Base-by-base conservation (phyloP, 2,329 filamentous ascomycete species). In the Bipolaris cookei region DNA sequence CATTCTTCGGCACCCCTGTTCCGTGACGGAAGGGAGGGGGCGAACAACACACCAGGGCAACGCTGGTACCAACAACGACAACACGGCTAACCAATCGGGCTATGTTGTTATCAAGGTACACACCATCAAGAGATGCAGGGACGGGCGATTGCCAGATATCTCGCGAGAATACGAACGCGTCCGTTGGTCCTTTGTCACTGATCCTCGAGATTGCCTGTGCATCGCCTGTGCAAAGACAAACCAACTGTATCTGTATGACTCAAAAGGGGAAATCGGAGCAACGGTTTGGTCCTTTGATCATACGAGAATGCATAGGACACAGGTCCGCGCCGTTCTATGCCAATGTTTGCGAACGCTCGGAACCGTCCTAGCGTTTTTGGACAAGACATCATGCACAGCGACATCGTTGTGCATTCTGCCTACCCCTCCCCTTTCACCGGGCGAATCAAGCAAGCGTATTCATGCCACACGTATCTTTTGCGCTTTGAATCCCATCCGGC, bases 1-100 rank as follows among this genome's bases (percentile, higher is more conserved):
- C 49, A 56, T 53, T 56, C 38, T 47, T 53, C 54, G 54, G 54
- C 54, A 56, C 44, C 54, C 39, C 30, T 18, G 42, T 53, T 46
- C 54, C 54, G 54, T 42, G 20, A 43, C 51, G 42, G 54, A 45
- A 32, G n/a, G 23, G 35, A 49, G 35, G 38, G 42, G 48, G 30
- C 45, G 43, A 43, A 56, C 51, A 42, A 45, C 48, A 50, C 43
- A 41, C 34, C 28, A n/a, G 23, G 21, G 10, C 18, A 21, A 28
- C 18, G 23, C 28, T 21, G 21, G 8, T 51, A 43, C 38, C 32
- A 34, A 21, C 32, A 16, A 20, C 32, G n/a, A 14, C 32, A 37
- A 20, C 20, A 48, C 20, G 20, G 20, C 38, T 21, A 41, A 41
- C 20, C 20, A 41, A 41, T 41, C 16, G 38, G 38, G 38, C 20